Evolutionary conservation across 2,329 filamentous ascomycete genomes (phyloP), one percentile per base, ranked within the genome.

Genomic region (Pseudocercospora fuligena): DNA sequence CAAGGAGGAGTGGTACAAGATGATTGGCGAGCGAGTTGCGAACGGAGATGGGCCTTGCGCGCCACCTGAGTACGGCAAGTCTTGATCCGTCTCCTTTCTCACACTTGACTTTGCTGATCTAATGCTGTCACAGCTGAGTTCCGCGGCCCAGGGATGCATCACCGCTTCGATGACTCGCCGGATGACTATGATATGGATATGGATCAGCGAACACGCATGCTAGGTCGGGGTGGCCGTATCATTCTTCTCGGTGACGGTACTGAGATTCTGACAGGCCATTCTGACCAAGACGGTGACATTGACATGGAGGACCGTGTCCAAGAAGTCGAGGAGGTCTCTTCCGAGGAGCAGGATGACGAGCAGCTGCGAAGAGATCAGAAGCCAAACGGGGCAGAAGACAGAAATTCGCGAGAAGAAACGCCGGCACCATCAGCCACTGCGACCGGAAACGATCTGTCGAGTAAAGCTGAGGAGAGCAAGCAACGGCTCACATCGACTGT

Each of bases 51-150:
- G 95, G 76, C 95, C 95, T 80, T 98, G 94, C 85, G 95, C 95
- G 80, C 95, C 95, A 82, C 95, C 94, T 78, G 95, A 99, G 89
- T 99, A 98, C 86, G 95, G 95, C 94, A 94, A 90, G 93, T 88
- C 83, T 83, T 80, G 78, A 78, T 74, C 77, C 70, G 69, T 66
- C 66, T 70, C 68, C 64, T 66, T 59, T 47, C 43, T 23, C 43
- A 47, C 16, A 12, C 27, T 64, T 49, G 53, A 19, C 23, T 23
- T n/a, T 27, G 53, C 61, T 58, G 47, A 66, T 72, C 75, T 77
- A 65, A 77, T 71, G 62, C 47, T 65, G 65, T 68, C 59, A 49
- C 75, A 84, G 82, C 82, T 74, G 82, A 84, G 73, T 83, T 83
- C 75, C 80, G 82, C 73, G 82, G 82, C 70, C 82, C 82, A 57